phyloP scores from a whole-genome alignment of 768 basidiomycete species.

The Rhodosporidiobolus odoratus region DNA sequence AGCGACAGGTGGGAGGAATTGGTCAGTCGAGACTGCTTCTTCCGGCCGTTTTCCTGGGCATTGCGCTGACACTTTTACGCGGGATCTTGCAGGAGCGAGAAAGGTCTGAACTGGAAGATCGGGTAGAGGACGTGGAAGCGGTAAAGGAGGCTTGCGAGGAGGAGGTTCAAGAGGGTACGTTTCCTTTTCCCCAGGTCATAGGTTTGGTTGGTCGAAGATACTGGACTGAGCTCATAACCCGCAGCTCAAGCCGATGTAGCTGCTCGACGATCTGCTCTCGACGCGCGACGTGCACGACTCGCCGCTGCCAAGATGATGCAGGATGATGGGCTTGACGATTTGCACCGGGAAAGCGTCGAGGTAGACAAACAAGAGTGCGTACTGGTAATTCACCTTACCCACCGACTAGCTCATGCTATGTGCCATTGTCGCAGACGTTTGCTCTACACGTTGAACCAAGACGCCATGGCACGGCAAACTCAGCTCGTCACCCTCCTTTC shows the following conservation, averaged over 20 bases:
- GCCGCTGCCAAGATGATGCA: slow-evolving; percentile 11
- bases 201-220: not conserved
- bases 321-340: not conserved
- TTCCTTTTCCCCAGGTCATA: not conserved
- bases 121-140: slow-evolving; percentile 11
- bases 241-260: not conserved
- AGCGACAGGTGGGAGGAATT: not conserved
- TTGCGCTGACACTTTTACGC: not conserved
- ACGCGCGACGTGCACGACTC: slow-evolving; percentile 12
- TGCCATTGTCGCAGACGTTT: not conserved
- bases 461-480: slow-evolving; percentile 13
- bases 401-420: not conserved
- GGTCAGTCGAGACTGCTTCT: not conserved
- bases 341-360: not conserved
- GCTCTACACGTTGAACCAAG: slow-evolving; percentile 5
- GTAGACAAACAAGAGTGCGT: slow-evolving; percentile 11
- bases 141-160: slow-evolving; percentile 21
- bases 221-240: not conserved
- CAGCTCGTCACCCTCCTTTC: slow-evolving; percentile 64
- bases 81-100: slow-evolving; percentile 36
- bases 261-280: slow-evolving; percentile 25
- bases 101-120: slow-evolving; percentile 5
- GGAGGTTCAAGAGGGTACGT: slow-evolving; percentile 34
- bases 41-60: too few species aligned
- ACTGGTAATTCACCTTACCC: not conserved